Base-by-base conservation (phyloP, 129 eudicot species). In the Gnaphalium uliginosum region DNA sequence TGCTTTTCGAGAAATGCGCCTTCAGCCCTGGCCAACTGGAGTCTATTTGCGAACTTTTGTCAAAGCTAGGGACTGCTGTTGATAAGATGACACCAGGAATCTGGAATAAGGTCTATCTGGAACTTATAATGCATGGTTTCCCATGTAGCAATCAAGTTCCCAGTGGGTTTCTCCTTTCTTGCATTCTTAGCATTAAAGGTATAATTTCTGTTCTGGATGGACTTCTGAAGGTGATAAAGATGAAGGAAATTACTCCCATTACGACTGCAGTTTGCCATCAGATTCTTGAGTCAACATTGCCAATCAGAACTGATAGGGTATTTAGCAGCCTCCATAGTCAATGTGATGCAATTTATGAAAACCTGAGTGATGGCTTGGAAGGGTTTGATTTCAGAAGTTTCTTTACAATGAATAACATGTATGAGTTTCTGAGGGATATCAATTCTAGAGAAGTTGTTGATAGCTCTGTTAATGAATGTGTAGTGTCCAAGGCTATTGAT, bases 91-190 rank as follows among this genome's bases (percentile, higher is more conserved):
- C 91, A 77, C 80, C 86, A 10, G 96, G 92, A 56, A 64, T 83
- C 57, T 83, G 80, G 76, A 84, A 83, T n/a, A 83, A 81, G 82
- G 77, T 79, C 29, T 89, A 79, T 72, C 85, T 87, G 85, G 96
- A 95, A 81, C 68, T 85, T 73, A 72, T 73, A 25, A 77, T 95
- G 87, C 99, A 95, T 78, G 97, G 99, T 59, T 95, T 95, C 82
- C 96, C 99, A 1, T 86, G 86, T 65, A 81, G 77, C 72, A 71
- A 67, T 84, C 89, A 79, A 60, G 81, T 81, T 78, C 66, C 85
- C 4, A 91, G 90, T 73, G 97, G 85, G 59, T 41, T 86, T 76
- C 77, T 94, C 6, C 85, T 92, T 57, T 87, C 99, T 63, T 94
- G 93, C 79, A 86, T 91, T 39, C 84, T 94, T 68, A 85, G 83